Evolutionary conservation across 2,329 filamentous ascomycete species (phyloP).

Genomic region (Fusarium stilboides): DNA sequence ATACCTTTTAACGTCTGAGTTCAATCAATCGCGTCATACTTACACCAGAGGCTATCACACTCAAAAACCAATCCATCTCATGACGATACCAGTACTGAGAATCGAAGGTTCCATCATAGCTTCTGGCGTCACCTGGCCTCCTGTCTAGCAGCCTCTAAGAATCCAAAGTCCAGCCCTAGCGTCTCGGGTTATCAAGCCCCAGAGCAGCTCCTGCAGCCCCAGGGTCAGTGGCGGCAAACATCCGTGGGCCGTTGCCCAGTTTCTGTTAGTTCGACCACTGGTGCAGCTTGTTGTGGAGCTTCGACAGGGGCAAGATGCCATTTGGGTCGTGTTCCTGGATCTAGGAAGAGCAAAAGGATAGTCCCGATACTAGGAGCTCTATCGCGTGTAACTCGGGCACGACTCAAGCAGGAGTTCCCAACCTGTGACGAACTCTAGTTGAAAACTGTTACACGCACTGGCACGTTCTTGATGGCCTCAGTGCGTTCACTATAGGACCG

Average conservation of each 20-base stretch:
- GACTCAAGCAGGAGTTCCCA: conserved; percentile 13
- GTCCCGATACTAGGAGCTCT: conserved; percentile 6
- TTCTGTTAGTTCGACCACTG: conserved; percentile 17
- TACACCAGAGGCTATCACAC: background rate
- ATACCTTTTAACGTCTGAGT: background rate
- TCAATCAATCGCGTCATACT: background rate
- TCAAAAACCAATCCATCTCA: conserved; percentile 10
- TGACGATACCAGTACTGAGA: conserved; percentile 7
- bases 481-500: conserved; percentile 15
- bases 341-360: background rate
- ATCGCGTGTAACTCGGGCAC: background rate
- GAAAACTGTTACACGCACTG: conserved; percentile 23
- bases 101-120: conserved; percentile 44
- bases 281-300: conserved; percentile 26
- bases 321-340: conserved; percentile 20
- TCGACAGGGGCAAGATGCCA: conserved; percentile 23
- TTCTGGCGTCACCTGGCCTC: conserved; percentile 37
- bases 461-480: conserved; percentile 22
- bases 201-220: conserved; percentile 27
- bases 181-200: conserved; percentile 33
- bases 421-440: conserved; percentile 17
- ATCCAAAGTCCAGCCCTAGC: conserved; percentile 35
- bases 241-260: conserved; percentile 24
- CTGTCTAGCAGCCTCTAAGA: conserved; percentile 13
- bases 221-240: conserved; percentile 39